Percentiles rank a stretch among this genome's conserved stretches.
These are phyloP conservation scores for Colletotrichum tropicale DNA, from an alignment of 2,329 filamentous ascomycete species.

Conservation along the genomic window DNA sequence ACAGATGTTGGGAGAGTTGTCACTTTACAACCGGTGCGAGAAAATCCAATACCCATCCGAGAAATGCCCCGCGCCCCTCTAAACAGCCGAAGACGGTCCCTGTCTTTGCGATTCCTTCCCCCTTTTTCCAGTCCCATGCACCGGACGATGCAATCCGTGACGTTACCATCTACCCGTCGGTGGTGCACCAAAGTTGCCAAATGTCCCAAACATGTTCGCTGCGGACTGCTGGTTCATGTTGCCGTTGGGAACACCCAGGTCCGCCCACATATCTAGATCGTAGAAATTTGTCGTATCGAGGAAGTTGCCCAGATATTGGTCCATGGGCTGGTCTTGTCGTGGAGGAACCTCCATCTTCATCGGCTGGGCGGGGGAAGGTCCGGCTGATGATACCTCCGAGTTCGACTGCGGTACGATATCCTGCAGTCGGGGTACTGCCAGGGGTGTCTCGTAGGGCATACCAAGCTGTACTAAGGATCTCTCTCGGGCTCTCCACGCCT, in stretches of 20 bases:
- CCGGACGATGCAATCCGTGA: not conserved
- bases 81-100: not conserved
- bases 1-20: slow-evolving; percentile 15
- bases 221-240: slow-evolving; percentile 12
- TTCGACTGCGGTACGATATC: slow-evolving; percentile 44
- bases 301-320: slow-evolving; percentile 48
- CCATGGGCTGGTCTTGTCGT: slow-evolving; percentile 33
- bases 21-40: not conserved
- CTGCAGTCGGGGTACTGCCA: slow-evolving; percentile 50
- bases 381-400: slow-evolving; percentile 31
- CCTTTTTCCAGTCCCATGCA: not conserved
- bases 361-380: slow-evolving; percentile 29
- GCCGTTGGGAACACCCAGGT: slow-evolving; percentile 14
- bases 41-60: not conserved
- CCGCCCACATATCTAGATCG: slow-evolving; percentile 52
- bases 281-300: slow-evolving; percentile 44
- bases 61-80: not conserved
- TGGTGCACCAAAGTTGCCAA: slow-evolving; percentile 20
- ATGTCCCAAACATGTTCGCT: slow-evolving; percentile 16
- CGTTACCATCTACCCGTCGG: slow-evolving; percentile 15
- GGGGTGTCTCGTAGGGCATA: slow-evolving; percentile 42
- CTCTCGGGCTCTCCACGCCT: slow-evolving; percentile 59
- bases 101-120: not conserved
- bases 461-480: slow-evolving; percentile 41
- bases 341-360: slow-evolving; percentile 25